A percentile compares a stretch with the other conserved stretches of the same genome.
phyloP scores from a whole-genome alignment of 2,329 filamentous ascomycete genomes.

The Colletotrichum sidae region DNA sequence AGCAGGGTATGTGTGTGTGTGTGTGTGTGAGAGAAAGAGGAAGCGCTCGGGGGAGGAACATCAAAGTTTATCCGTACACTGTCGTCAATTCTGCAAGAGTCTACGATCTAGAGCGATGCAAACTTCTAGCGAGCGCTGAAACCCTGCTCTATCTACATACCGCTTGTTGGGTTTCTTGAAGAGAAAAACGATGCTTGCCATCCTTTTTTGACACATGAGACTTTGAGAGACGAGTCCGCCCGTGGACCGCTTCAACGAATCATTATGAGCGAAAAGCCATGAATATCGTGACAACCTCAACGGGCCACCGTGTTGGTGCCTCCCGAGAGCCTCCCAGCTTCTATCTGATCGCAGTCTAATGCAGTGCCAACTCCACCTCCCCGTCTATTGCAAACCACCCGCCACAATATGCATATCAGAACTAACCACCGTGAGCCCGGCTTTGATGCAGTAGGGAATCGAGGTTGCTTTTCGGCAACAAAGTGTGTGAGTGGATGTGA shows the following conservation, averaged over 20 bases:
- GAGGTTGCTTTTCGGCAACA: slow-evolving; percentile 38
- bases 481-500: slow-evolving; percentile 35
- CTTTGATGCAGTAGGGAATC: slow-evolving; percentile 39
- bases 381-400: slow-evolving; percentile 41
- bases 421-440: slow-evolving; percentile 39
- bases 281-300: slow-evolving; percentile 40
- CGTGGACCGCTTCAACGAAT: slow-evolving; percentile 35
- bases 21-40: no score
- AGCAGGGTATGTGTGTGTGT: no score
- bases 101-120: slow-evolving; percentile 23
- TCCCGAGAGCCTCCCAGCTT: slow-evolving; percentile 39
- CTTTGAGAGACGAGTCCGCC: slow-evolving; percentile 37
- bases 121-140: slow-evolving; percentile 11
- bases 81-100: slow-evolving; percentile 28
- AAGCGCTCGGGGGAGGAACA: background rate
- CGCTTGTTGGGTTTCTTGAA: slow-evolving; percentile 21
- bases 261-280: slow-evolving; percentile 39
- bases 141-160: slow-evolving; percentile 1
- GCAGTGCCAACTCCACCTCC: slow-evolving; percentile 45
- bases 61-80: slow-evolving; percentile 5
- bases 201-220: slow-evolving; percentile 37
- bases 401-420: slow-evolving; percentile 40
- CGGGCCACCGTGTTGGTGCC: slow-evolving; percentile 33
- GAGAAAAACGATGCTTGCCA: slow-evolving; percentile 27
- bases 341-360: slow-evolving; percentile 47